Conservation (phyloP, 306 rosid species). For the Rosa lucieae region DNA sequence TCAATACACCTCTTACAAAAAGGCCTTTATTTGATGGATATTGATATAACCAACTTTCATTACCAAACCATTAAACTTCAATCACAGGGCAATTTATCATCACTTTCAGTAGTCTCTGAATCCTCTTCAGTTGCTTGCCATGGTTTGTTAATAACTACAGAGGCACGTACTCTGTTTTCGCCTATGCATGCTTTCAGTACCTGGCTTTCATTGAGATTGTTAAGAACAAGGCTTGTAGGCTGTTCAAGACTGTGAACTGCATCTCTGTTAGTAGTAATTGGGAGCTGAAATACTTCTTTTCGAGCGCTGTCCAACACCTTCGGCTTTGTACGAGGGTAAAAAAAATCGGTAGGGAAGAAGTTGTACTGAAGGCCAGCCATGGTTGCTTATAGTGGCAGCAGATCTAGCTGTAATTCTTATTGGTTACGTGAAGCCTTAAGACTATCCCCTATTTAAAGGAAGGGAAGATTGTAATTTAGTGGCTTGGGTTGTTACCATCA, state of each 20-base stretch:
- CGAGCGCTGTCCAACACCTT: not conserved
- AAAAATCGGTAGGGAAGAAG: conserved; percentile 62
- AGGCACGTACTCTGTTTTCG: not conserved
- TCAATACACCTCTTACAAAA: not conserved
- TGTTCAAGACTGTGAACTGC: not conserved
- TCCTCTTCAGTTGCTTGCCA: not conserved
- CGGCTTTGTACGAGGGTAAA: conserved; percentile 52
- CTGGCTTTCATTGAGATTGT: not conserved
- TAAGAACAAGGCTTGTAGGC: not conserved
- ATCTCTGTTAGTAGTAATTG: not conserved
- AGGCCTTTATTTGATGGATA: not conserved
- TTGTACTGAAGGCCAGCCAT: conserved; percentile 83
- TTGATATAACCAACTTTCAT: not conserved
- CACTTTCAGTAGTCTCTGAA: not conserved
- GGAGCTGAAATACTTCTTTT: too few species aligned
- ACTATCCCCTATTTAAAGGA: not conserved
- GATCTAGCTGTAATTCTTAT: not conserved
- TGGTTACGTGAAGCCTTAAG: not conserved
- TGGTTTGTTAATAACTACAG: not conserved
- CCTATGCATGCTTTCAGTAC: not conserved
- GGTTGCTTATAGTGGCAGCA: not conserved
- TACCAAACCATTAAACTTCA: not conserved
- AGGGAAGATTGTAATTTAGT: not conserved
- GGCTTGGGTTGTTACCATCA: not conserved
- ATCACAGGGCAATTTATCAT: not conserved